These are phyloP conservation scores for Gypsophila paniculata DNA, from an alignment of 179 eudicot species.

Conservation along the genomic window DNA sequence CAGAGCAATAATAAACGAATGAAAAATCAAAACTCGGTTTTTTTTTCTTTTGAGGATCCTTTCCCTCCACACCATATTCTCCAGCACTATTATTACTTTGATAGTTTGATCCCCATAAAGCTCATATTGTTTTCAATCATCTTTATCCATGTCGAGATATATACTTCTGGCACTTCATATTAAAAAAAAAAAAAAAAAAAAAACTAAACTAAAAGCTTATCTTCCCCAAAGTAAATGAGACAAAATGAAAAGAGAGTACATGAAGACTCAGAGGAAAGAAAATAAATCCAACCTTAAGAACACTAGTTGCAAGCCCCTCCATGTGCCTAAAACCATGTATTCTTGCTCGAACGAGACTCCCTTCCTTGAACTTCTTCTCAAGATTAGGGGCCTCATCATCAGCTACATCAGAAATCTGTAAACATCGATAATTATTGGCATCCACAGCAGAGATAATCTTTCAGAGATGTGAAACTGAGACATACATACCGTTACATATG, in stretches of 20 bases:
- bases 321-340: conserved; percentile 82
- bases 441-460: conserved; percentile 2
- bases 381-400: conserved; percentile 64
- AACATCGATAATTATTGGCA: conserved; percentile 13
- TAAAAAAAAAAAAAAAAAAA: background rate
- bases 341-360: conserved; percentile 68
- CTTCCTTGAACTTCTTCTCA: conserved; percentile 79
- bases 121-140: too few relatives aligned
- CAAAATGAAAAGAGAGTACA: background rate
- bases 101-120: too few relatives aligned
- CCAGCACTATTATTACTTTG: too few relatives aligned
- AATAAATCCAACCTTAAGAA: conserved; percentile 54
- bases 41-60: too few relatives aligned
- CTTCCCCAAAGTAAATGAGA: background rate
- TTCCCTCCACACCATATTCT: too few relatives aligned
- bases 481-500: conserved; percentile 72
- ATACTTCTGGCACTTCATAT: background rate
- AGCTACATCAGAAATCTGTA: conserved; percentile 73
- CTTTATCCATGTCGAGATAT: too few relatives aligned
- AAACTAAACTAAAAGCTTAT: background rate
- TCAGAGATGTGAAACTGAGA: conserved; percentile 15
- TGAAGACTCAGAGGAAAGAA: background rate
- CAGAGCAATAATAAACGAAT: too few relatives aligned
- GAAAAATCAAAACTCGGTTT: too few relatives aligned
- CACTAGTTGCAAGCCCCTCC: conserved; percentile 89